Conservation (phyloP, 441 rosid genomes). For the Bruguiera hainesii region DNA sequence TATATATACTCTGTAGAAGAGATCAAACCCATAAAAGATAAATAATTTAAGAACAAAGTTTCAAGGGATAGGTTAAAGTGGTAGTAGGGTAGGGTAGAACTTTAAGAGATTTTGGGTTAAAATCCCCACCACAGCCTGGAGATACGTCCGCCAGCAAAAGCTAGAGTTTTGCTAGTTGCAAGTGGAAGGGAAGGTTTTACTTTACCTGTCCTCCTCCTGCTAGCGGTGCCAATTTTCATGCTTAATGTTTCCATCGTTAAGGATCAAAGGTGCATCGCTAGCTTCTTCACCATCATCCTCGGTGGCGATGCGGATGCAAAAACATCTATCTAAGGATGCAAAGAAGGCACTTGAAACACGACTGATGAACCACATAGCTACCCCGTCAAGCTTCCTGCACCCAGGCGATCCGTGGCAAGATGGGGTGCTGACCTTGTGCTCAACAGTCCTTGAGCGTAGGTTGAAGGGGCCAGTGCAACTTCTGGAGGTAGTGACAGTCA, state of each 20-base stretch:
- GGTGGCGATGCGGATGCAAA: conserved; percentile 62
- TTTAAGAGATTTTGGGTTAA: too few species aligned
- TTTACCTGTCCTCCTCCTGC: conserved; percentile 28
- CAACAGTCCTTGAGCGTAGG: conserved; percentile 30
- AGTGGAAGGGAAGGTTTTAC: too few species aligned
- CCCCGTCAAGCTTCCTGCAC: conserved; percentile 53
- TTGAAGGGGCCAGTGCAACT: conserved; percentile 39
- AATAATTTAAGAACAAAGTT: conserved; percentile 6
- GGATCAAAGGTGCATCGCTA: conserved; percentile 52
- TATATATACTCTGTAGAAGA: background rate
- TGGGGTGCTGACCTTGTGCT: conserved; percentile 30
- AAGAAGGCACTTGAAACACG: conserved; percentile 54
- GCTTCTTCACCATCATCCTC: conserved; percentile 52
- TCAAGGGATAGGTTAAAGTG: background rate
- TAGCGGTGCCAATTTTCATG: conserved; percentile 15
- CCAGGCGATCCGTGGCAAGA: conserved; percentile 33
- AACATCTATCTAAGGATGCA: conserved; percentile 56
- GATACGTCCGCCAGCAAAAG: too few species aligned
- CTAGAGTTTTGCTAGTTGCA: too few species aligned
- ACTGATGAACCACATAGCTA: conserved; percentile 57
- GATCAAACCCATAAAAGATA: conserved; percentile 15
- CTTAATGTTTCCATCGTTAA: conserved; percentile 39
- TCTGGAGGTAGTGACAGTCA: conserved; percentile 43
- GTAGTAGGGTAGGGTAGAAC: too few species aligned
- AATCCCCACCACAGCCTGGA: background rate